phyloP scores from a whole-genome alignment of 1,139 yeast genomes.

The Zygoascus meyerae region DNA sequence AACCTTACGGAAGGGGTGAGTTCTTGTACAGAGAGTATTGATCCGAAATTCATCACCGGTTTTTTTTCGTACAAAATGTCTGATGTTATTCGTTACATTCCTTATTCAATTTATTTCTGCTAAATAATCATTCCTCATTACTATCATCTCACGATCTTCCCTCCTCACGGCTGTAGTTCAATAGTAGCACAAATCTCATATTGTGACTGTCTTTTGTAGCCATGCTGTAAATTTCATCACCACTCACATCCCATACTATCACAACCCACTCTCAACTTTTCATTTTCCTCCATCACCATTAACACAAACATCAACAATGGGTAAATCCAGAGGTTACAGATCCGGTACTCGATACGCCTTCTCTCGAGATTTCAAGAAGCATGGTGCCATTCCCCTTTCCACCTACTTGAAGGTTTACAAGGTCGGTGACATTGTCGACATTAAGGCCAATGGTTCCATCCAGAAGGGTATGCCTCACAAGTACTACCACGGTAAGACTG shows the following conservation, averaged over 20 bases:
- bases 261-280: conserved; percentile 6
- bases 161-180: no score
- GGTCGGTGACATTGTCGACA: conserved; percentile 99
- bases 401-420: conserved; percentile 96
- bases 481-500: conserved; percentile 99
- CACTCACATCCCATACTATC: conserved; percentile 4
- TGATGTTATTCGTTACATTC: no score
- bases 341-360: conserved; percentile 99
- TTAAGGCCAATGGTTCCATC: conserved; percentile 97
- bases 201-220: conserved; percentile 1
- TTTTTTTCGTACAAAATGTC: no score
- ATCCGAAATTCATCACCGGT: no score
- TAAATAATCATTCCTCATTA: no score
- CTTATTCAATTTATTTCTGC: no score
- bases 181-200: no score
- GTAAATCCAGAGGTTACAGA: conserved; percentile 99
- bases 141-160: no score
- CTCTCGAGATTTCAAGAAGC: conserved; percentile 99
- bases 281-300: conserved; percentile 9
- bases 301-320: conserved; percentile 48
- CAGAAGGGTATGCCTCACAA: conserved; percentile 99
- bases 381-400: conserved; percentile 91
- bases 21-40: no score
- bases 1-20: no score
- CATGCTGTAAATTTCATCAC: conserved; percentile 8